Evolutionary conservation across 129 eudicot genomes (phyloP), one percentile per base, ranked within the genome.

Genomic region (Flaveria brownii): DNA sequence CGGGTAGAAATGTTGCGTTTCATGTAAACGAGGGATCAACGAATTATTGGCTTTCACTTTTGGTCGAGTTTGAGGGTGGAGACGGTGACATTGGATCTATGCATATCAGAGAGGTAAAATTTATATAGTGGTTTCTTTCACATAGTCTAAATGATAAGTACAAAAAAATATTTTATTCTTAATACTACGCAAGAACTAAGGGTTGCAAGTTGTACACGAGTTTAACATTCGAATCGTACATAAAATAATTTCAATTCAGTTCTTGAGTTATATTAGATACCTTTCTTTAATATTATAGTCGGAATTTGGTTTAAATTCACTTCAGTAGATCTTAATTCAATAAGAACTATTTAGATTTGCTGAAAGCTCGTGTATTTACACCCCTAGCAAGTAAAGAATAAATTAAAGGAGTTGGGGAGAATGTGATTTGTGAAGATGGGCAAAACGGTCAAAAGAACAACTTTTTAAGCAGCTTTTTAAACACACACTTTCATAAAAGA

Each of bases 1-100:
- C 93, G 0, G 97, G 97, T 45, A 89, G 85, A 66, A 86, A 95
- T 74, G 82, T 95, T 39, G 97, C 96, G 0, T 95, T 91, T 82
- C 90, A 80, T 30, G 99, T 95, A 9, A 91, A 89, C 68, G 99
- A 91, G 83, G 99, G 99, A 59, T 91, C 97, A 55, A 89, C 99
- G 6, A 84, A 84, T 67, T 86, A 91, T 63, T 95, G 97, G 99
- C 94, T 95, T 33, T 95, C 99, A 15, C 86, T 95, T 15, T 49
- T 91, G 50, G 92, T 95, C 8, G 99, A 91, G 75, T 95, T 91
- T 42, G 97, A 95, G 73, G 96, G 84, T 74, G 99, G 99, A 22
- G 99, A 95, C 73, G 99, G 97, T 5, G 99, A 95, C 71, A 78
- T 95, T n/a, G 99, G 99, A 52, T 87, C 97, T 1, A 95, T 95